Percentiles rank a stretch among this genome's conserved stretches.
phyloP scores from a whole-genome alignment of 495 filamentous ascomycete genomes.

The Aspergillus conjunctus region DNA sequence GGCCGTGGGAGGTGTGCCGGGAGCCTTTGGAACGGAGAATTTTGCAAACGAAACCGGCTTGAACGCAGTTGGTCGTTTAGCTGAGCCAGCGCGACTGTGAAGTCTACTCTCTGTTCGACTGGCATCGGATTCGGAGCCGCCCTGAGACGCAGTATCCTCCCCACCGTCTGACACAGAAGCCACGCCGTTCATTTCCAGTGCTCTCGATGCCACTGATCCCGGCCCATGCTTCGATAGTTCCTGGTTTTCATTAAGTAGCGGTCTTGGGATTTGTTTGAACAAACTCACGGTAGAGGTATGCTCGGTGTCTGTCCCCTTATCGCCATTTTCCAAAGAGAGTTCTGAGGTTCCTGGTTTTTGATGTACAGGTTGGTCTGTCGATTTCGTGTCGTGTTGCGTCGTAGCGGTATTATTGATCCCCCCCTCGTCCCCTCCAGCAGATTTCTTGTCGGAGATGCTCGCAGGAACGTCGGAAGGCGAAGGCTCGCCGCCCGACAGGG shows the following conservation, averaged over 20 bases:
- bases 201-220: conserved; percentile 42
- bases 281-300: conserved; percentile 37
- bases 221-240: conserved; percentile 39
- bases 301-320: conserved; percentile 35
- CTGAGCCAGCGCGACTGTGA: conserved; percentile 66
- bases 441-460: conserved; percentile 56
- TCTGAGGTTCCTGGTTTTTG: conserved; percentile 27
- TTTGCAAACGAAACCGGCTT: conserved; percentile 96
- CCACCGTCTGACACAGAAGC: conserved; percentile 46
- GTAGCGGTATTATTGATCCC: conserved; percentile 46
- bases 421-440: conserved; percentile 61
- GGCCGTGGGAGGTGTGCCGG: conserved; percentile 54
- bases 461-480: conserved; percentile 74
- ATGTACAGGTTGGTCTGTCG: conserved; percentile 32
- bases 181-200: conserved; percentile 49
- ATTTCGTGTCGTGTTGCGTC: conserved; percentile 31
- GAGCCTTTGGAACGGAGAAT: conserved; percentile 53
- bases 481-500: conserved; percentile 70
- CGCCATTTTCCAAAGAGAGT: conserved; percentile 27
- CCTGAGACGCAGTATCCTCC: conserved; percentile 49
- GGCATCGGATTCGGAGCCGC: conserved; percentile 52
- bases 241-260: conserved; percentile 33
- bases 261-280: background rate
- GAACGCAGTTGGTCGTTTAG: conserved; percentile 86
- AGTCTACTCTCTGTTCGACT: conserved; percentile 58